Evolutionary conservation across 176 grass and related monocot genomes (phyloP), one percentile per base, ranked within the genome.

Genomic region (Typha latifolia): DNA sequence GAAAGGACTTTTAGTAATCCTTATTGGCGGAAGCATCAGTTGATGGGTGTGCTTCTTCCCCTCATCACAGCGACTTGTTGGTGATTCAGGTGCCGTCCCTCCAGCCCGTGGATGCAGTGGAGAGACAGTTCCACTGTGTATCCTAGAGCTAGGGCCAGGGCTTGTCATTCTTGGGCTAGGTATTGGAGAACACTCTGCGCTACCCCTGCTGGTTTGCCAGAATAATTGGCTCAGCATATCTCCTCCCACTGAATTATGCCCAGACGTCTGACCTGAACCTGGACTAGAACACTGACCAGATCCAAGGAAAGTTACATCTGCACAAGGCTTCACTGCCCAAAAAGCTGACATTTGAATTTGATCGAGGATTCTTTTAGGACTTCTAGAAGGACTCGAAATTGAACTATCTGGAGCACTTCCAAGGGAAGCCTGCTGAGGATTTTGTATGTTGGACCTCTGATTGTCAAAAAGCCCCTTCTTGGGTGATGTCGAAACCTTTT

Each of bases 231-330:
- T 81, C 37, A 99, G 71, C 86, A 93, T 99, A 69, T 99, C 94
- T 61, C 83, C 94, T 75, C 94, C 94, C 61, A 99, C 84, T 49
- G 94, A 99, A 75, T 99, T 99, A 85, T 99, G 94, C 16, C 94
- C 89, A 66, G 94, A 99, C 4, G 89, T 99, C 72, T 99, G 94
- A 50, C 94, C 94, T 63, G 94, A 99, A 63, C 89, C 94, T 72
- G 94, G 86, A 82, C 94, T 99, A 29, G 93, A 97, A 69, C 94
- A 92, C 79, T 99, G 94, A 64, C 86, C 89, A 56, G 94, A 99
- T 73, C 93, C 89, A 82, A 93, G 78, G 62, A 96, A 96, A 81
- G 85, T 84, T 49, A 86, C 73, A 57, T 92, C 94, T 70, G 82
- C 48, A 72, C 83, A 64, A 74, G 83, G 78, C 72, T 89, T 91